A percentile compares a stretch with the other conserved stretches of the same genome.
These are phyloP conservation scores for Cercospora zeae-maydis DNA, from an alignment of 2,329 filamentous ascomycete species.

Conservation along the genomic window DNA sequence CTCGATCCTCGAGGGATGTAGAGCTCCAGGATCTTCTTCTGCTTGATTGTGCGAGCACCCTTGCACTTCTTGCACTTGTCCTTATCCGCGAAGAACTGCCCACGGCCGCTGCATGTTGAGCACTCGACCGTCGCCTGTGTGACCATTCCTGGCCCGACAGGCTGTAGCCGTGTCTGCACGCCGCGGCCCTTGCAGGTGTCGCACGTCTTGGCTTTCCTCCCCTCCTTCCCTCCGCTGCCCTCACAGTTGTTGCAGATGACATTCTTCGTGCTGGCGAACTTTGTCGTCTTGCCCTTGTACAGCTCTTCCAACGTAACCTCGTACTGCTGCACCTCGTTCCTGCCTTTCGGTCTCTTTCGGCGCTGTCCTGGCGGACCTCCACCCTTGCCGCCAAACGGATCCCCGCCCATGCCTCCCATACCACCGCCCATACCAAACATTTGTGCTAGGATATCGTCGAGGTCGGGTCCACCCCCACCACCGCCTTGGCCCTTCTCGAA, in stretches of 20 bases:
- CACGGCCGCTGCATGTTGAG: constrained; percentile 78
- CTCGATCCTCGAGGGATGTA: constrained; percentile 83
- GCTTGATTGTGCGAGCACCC: constrained; percentile 77
- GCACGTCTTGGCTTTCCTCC: constrained; percentile 81
- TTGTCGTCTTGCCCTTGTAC: constrained; percentile 97
- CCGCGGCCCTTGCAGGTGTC: constrained; percentile 78
- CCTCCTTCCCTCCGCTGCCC: constrained; percentile 76
- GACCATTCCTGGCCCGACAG: constrained; percentile 81
- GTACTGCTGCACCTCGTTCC: constrained; percentile 85
- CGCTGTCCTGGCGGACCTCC: constrained; percentile 13
- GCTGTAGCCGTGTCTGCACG: constrained; percentile 70
- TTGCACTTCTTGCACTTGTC: constrained; percentile 99
- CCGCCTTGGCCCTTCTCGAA: constrained; percentile 73
- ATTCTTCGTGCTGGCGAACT: constrained; percentile 93
- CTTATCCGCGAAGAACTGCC: constrained; percentile 87
- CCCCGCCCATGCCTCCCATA: constrained; percentile 42
- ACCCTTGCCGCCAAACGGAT: constrained; percentile 38
- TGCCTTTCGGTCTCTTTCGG: constrained; percentile 58
- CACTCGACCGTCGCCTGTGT: constrained; percentile 77
- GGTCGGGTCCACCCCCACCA: constrained; percentile 68
- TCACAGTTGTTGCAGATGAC: constrained; percentile 84
- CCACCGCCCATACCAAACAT: constrained; percentile 76
- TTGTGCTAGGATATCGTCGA: constrained; percentile 88
- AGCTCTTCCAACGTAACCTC: constrained; percentile 88
- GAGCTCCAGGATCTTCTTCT: constrained; percentile 92